phyloP scores from a whole-genome alignment of 139 green algal species.

The Pleodorina starrii region DNA sequence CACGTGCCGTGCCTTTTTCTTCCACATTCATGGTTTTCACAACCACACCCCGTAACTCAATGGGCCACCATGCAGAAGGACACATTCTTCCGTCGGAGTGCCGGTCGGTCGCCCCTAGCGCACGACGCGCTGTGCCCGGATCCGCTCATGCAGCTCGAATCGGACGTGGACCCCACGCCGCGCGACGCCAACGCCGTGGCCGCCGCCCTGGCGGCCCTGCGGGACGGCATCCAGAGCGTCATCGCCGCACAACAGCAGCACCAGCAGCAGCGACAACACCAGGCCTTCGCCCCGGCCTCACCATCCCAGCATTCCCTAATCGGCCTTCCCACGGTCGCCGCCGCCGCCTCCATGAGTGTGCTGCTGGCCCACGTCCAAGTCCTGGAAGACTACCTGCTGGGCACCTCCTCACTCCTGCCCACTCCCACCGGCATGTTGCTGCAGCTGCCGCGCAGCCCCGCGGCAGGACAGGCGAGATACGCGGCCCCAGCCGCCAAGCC shows the following conservation, averaged over 20 bases:
- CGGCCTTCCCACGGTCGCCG: not conserved
- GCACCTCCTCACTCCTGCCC: not conserved
- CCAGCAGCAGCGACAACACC: not conserved
- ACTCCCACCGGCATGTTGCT: conserved; percentile 1
- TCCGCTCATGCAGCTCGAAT: not conserved
- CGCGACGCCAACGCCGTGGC: not conserved
- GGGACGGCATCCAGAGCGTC: not conserved
- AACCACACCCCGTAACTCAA: too few relatives aligned
- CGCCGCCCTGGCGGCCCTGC: not conserved
- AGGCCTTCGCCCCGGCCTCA: not conserved
- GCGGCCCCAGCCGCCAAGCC: not conserved
- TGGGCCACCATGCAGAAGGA: too few relatives aligned
- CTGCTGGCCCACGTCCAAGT: conserved; percentile 7
- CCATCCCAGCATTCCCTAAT: not conserved
- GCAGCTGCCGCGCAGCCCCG: not conserved
- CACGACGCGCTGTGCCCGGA: not conserved
- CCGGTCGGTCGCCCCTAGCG: too few relatives aligned
- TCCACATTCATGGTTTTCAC: too few relatives aligned
- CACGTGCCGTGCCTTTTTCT: too few relatives aligned
- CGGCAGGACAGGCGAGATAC: not conserved
- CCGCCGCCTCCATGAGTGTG: not conserved
- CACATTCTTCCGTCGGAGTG: too few relatives aligned
- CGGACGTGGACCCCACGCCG: not conserved
- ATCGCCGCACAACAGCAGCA: not conserved
- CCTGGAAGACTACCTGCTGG: conserved; percentile 35